phyloP scores from a whole-genome alignment of 352 stramenopile species.

The Phytophthora tubulina region DNA sequence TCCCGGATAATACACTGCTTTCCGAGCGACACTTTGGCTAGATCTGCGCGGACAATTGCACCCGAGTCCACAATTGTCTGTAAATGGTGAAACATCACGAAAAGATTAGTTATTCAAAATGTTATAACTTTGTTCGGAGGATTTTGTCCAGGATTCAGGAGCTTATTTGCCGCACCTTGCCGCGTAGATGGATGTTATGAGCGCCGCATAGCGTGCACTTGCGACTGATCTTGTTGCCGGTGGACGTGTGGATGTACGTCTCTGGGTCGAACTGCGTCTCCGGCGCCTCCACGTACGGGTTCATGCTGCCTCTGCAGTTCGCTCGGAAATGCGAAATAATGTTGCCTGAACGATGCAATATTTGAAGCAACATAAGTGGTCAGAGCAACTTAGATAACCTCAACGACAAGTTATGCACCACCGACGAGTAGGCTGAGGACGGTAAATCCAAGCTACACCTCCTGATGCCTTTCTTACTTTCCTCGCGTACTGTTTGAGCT shows the following conservation, averaged over 20 bases:
- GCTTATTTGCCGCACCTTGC: constrained; percentile 50
- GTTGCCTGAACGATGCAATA: constrained; percentile 6
- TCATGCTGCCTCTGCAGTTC: constrained; percentile 43
- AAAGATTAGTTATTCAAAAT: not conserved
- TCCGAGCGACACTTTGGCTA: constrained; percentile 85
- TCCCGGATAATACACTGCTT: constrained; percentile 84
- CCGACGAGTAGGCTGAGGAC: too few species aligned
- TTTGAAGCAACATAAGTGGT: not conserved
- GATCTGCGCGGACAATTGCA: constrained; percentile 81
- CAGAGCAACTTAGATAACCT: not conserved
- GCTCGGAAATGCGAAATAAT: not conserved
- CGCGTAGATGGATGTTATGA: constrained; percentile 80
- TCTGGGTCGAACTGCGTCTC: constrained; percentile 62
- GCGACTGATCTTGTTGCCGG: constrained; percentile 79
- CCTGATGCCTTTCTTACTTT: too few species aligned
- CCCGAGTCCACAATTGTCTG: constrained; percentile 80
- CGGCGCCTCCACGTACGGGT: constrained; percentile 63
- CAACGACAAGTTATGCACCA: too few species aligned
- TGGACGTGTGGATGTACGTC: constrained; percentile 75
- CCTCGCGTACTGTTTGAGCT: too few species aligned
- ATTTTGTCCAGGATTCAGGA: not conserved
- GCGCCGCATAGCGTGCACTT: constrained; percentile 69
- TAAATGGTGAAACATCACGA: not conserved
- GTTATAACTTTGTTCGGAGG: not conserved
- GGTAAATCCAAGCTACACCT: too few species aligned